Evolutionary conservation across 2,329 filamentous ascomycete species (phyloP).

Genomic region (Westerdykella aurantiaca): DNA sequence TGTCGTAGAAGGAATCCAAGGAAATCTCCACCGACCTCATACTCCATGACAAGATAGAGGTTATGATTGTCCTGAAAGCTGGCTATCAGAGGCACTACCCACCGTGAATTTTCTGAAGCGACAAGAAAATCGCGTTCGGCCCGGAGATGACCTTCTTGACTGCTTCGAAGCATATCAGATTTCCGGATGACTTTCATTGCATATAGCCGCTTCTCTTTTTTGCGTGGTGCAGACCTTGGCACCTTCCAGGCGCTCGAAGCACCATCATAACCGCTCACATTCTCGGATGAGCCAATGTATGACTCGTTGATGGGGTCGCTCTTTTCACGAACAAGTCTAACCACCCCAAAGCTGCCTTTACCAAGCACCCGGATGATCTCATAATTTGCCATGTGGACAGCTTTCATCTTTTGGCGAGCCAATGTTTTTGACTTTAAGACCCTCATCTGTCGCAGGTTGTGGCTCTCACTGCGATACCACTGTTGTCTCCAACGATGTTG

Average conservation of each 20-base stretch:
- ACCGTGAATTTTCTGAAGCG: conserved; percentile 77
- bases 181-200: conserved; percentile 98
- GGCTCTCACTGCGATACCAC: conserved; percentile 63
- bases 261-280: conserved; percentile 10
- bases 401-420: conserved; percentile 43
- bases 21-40: conserved; percentile 96
- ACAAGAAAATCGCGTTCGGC: conserved; percentile 91
- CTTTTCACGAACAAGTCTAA: conserved; percentile 73
- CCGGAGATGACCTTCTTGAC: conserved; percentile 85
- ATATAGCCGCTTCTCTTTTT: conserved; percentile 57
- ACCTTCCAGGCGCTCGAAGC: neutral
- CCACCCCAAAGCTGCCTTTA: conserved; percentile 91
- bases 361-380: conserved; percentile 77
- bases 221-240: neutral
- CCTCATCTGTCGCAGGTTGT: conserved; percentile 68
- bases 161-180: conserved; percentile 82
- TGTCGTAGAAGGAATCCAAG: conserved; percentile 79
- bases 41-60: conserved; percentile 95
- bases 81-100: conserved; percentile 81
- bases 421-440: conserved; percentile 60
- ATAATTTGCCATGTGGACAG: conserved; percentile 59
- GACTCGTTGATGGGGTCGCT: conserved; percentile 14
- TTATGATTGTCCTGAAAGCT: conserved; percentile 83
- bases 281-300: conserved; percentile 8
- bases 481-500: conserved; percentile 49